phyloP scores from a whole-genome alignment of 208 protist species.

The Blechomonas ayalai region DNA sequence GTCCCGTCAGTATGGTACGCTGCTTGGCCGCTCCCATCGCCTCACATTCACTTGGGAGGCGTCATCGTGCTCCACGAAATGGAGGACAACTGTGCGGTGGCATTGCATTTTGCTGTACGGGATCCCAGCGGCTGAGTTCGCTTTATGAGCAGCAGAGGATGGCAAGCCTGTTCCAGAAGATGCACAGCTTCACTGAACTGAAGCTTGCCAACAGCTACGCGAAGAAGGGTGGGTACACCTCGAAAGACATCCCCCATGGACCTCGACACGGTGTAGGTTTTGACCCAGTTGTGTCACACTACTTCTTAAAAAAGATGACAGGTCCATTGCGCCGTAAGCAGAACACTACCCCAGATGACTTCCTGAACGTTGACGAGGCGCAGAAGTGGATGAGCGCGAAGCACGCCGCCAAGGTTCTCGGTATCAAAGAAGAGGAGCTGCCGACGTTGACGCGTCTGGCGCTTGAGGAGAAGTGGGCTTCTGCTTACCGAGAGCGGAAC shows the following conservation, averaged over 20 bases:
- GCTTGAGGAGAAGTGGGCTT: conserved; percentile 53
- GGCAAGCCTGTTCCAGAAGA: conserved; percentile 14
- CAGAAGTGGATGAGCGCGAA: conserved; percentile 80
- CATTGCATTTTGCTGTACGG: no score
- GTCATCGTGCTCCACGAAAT: no score
- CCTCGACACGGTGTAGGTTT: conserved; percentile 25
- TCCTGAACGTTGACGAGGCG: conserved; percentile 60
- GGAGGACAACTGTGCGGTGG: no score
- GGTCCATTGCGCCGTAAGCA: conserved; percentile 59
- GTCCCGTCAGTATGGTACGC: no score
- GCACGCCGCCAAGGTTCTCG: conserved; percentile 67
- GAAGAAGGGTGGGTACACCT: conserved; percentile 19
- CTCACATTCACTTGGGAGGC: no score
- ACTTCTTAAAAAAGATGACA: conserved; percentile 18
- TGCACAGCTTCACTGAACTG: conserved; percentile 34
- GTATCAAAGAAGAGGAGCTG: conserved; percentile 69
- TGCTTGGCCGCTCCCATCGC: no score
- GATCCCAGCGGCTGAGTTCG: no score
- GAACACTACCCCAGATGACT: conserved; percentile 51
- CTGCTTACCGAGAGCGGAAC: conserved; percentile 41
- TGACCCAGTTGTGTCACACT: conserved; percentile 20
- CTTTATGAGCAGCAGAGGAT: no score
- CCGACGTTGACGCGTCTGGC: conserved; percentile 29
- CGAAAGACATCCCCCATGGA: conserved; percentile 23
- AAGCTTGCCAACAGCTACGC: conserved; percentile 24